phyloP scores from a whole-genome alignment of 768 basidiomycete species.

The Naganishia friedmannii region DNA sequence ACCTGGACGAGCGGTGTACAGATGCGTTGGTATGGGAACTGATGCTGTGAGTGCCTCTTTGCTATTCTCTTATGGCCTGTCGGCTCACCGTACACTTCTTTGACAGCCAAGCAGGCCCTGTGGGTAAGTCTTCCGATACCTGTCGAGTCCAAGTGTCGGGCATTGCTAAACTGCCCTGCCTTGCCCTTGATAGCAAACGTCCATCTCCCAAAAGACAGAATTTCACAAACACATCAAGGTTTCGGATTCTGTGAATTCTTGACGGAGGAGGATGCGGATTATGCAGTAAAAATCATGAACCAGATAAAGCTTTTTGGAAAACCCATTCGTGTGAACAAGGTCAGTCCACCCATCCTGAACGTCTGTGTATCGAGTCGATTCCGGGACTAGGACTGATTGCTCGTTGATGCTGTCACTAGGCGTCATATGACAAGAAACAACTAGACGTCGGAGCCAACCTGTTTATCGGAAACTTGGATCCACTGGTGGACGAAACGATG shows the following conservation, averaged over 20 bases:
- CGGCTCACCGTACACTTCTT: not conserved
- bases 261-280: constrained; percentile 98
- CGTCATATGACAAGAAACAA: constrained; percentile 96
- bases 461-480: constrained; percentile 92
- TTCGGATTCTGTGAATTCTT: constrained; percentile 99
- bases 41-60: constrained; percentile 62
- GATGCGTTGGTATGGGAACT: constrained; percentile 97
- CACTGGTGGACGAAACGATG: constrained; percentile 87
- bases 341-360: constrained; percentile 52
- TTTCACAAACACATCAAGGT: constrained; percentile 97
- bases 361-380: not conserved
- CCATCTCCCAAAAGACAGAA: constrained; percentile 95
- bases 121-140: constrained; percentile 63
- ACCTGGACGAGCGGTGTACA: constrained; percentile 89
- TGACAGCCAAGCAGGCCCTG: constrained; percentile 81
- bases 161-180: not conserved
- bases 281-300: constrained; percentile 99
- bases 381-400: not conserved
- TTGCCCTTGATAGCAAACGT: constrained; percentile 70
- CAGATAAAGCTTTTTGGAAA: constrained; percentile 99
- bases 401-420: constrained; percentile 56
- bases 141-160: not conserved
- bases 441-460: constrained; percentile 96
- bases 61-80: not conserved
- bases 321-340: constrained; percentile 98